Base-by-base conservation (phyloP, 2,329 filamentous ascomycete species). In the Pestalotiopsis sp. region DNA sequence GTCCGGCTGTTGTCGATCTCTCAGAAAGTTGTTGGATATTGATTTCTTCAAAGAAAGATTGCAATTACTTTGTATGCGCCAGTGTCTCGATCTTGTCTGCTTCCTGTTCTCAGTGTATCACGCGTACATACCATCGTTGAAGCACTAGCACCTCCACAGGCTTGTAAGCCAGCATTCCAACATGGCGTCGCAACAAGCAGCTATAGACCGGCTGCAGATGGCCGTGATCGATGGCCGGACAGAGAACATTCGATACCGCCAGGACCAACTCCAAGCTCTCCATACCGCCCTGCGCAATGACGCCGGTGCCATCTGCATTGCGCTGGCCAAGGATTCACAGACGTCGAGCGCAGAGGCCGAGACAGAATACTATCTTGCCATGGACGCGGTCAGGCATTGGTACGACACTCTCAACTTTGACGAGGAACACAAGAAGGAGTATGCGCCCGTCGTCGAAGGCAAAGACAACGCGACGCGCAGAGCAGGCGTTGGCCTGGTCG, bases 191-290 rank as follows among this genome's bases (percentile, higher is more conserved):
- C 66, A 70, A 63, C 68, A 69, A 13, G 25, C 38, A 45, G 74
- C 72, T 31, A 68, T 77, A 13, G 73, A 76, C 45, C 77, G 78
- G 6, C 72, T 83, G 12, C 64, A 77, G 41, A 73, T 75, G n/a
- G 74, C 80, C 31, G 74, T 77, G 41, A 72, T 80, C 17, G 82
- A 84, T 69, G 80, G 81, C 41, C 78, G 81, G 2, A 73, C 78
- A 2, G 75, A 79, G 17, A 81, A 80, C 68, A 75, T 78, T 27
- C 74, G 78, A 17, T 82, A 79, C 70, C 78, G 79, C 2, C 81
- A 82, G 66, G 70, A 73, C 4, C 81, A 83, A 69, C 79, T 84
- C 25, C 75, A 77, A 57, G 71, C 71, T 9, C 74, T 84, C 1
- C 81, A 83, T 67, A 63, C 73, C 2, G 64, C 71, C 1, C 72